These are phyloP conservation scores for Closterium sp. DNA, from an alignment of 139 green algal species.

Conservation along the genomic window DNA sequence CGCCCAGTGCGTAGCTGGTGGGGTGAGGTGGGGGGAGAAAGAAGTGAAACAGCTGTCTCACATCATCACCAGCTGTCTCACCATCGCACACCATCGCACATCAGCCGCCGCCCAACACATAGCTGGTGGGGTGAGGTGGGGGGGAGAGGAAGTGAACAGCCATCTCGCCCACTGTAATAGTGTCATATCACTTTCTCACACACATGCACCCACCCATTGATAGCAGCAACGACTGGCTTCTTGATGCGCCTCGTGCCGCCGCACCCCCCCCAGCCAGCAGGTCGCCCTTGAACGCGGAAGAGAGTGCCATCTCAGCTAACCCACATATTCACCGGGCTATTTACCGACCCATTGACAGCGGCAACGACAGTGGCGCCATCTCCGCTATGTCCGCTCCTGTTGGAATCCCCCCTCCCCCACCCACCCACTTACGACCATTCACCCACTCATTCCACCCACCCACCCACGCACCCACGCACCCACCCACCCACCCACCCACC, in stretches of 20 bases:
- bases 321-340: too few species aligned
- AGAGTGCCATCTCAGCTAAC: too few species aligned
- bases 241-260: background rate
- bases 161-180: too few species aligned
- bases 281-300: too few species aligned
- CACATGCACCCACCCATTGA: background rate
- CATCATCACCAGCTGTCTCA: conserved; percentile 73
- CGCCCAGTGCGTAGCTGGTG: conserved; percentile 59
- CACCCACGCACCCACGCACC: conserved; percentile 9
- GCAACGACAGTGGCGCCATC: too few species aligned
- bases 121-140: background rate
- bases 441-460: conserved; percentile 38
- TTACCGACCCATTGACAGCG: too few species aligned
- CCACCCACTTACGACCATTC: background rate
- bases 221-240: background rate
- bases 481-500: conserved; percentile 27
- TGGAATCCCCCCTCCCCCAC: too few species aligned
- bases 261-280: too few species aligned
- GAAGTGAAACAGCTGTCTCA: conserved; percentile 62
- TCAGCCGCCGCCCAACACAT: conserved; percentile 69
- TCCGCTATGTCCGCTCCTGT: background rate
- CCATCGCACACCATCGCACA: too few species aligned
- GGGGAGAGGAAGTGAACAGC: too few species aligned
- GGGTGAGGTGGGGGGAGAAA: background rate
- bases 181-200: too few species aligned